Evolutionary conservation across 2,329 filamentous ascomycete species (phyloP), one percentile per base, ranked within the genome.

Genomic region (Monascus ruber): DNA sequence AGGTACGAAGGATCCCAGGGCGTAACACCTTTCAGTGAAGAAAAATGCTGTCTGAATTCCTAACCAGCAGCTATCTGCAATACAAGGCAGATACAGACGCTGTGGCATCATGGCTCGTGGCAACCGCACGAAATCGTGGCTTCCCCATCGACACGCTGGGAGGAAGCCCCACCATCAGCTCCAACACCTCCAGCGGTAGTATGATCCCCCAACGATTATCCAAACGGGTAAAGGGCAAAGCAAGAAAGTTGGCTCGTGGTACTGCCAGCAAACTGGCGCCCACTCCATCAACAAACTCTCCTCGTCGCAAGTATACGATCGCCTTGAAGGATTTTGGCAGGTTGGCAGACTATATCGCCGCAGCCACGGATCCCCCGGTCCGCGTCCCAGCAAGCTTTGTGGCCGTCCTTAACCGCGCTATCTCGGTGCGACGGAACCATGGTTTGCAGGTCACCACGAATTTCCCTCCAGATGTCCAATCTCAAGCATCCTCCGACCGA

Each of bases 31-130:
- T n/a, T n/a, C n/a, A n/a, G n/a, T n/a, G n/a, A n/a, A 43, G 34
- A 24, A 55, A 49, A 36, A 40, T 48, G 10, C 9, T 29, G 27
- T 29, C 27, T 9, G 9, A 47, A 5, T 47, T 41, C 31, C 35
- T 54, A 2, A 42, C 35, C 2, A 52, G 46, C 34, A 51, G 41
- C 24, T 55, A 56, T 26, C 34, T 43, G 27, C 48, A 52, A 33
- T 56, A 56, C 47, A 59, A 55, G 35, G 33, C 43, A 27, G 53
- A 56, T 40, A 56, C 50, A 4, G 37, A 56, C 33, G 35, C 37
- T 9, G 47, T 60, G 10, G 51, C 50, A 17, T 38, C 41, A 38
- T 60, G 54, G 53, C 50, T 59, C 2, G 52, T 46, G 9, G 46
- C 28, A 2, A 55, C 54, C 9, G 54, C 56, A 7, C 45, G 39